These are phyloP conservation scores for Hypoxylon intermedium DNA, from an alignment of 495 filamentous ascomycete genomes.

Conservation along the genomic window DNA sequence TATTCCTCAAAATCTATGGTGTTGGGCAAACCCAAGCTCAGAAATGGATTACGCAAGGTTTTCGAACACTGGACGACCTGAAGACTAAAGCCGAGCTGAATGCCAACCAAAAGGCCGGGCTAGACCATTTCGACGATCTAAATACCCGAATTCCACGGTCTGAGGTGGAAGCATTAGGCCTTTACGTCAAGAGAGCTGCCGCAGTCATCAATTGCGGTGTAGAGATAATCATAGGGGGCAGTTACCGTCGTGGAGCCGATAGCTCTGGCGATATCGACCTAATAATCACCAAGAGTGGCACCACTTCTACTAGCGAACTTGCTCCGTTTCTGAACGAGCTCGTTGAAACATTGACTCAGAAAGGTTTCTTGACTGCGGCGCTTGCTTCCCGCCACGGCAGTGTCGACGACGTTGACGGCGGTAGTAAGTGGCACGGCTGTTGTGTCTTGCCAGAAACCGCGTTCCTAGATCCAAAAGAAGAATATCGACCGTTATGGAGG, in stretches of 20 bases:
- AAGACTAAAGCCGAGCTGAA: slow-evolving; percentile 68
- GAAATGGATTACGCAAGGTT: slow-evolving; percentile 80
- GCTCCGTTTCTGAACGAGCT: slow-evolving; percentile 68
- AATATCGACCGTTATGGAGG: slow-evolving; percentile 64
- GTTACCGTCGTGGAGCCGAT: slow-evolving; percentile 80
- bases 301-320: slow-evolving; percentile 64
- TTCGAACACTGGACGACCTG: slow-evolving; percentile 77
- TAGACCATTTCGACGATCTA: slow-evolving; percentile 86
- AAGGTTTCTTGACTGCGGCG: slow-evolving; percentile 64
- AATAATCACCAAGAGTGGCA: slow-evolving; percentile 77
- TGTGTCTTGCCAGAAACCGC: slow-evolving; percentile 64
- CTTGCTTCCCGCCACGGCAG: slow-evolving; percentile 48
- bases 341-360: slow-evolving; percentile 64
- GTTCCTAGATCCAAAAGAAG: slow-evolving; percentile 28
- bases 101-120: slow-evolving; percentile 75
- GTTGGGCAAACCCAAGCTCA: slow-evolving; percentile 74
- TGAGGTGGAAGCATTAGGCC: slow-evolving; percentile 76
- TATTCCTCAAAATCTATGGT: slow-evolving; percentile 81
- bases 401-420: slow-evolving; percentile 41
- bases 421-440: slow-evolving; percentile 88
- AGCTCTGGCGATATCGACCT: slow-evolving; percentile 85
- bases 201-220: slow-evolving; percentile 63
- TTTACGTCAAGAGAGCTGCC: slow-evolving; percentile 69
- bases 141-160: slow-evolving; percentile 78
- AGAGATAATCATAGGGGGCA: slow-evolving; percentile 78